These are phyloP conservation scores for Sextonia rubra DNA, from an alignment of 164 flowering plant species.

Conservation along the genomic window DNA sequence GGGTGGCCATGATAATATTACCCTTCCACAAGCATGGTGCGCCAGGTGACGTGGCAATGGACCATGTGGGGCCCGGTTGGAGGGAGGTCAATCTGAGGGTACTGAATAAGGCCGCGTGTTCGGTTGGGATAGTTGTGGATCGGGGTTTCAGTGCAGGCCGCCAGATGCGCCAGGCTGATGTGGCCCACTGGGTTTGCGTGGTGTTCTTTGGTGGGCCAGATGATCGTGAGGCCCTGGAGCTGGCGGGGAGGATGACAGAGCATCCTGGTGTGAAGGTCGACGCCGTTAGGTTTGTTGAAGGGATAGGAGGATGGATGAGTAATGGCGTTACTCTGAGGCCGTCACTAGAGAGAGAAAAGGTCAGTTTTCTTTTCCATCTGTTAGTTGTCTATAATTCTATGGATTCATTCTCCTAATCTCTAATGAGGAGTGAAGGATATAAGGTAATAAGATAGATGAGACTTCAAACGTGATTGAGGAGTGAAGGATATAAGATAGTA, in stretches of 20 bases:
- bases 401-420: too few species aligned
- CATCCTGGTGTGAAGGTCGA: slow-evolving; percentile 49
- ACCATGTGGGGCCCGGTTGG: slow-evolving; percentile 54
- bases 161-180: slow-evolving; percentile 13
- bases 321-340: slow-evolving; percentile 20
- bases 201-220: slow-evolving; percentile 79
- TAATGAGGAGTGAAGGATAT: too few species aligned
- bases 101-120: slow-evolving; percentile 48
- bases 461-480: too few species aligned
- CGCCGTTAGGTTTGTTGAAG: slow-evolving; percentile 35
- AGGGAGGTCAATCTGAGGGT: slow-evolving; percentile 56
- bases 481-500: too few species aligned
- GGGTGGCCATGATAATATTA: slow-evolving; percentile 48
- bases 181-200: slow-evolving; percentile 32
- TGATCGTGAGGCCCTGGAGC: slow-evolving; percentile 57
- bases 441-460: too few species aligned
- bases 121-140: slow-evolving; percentile 66
- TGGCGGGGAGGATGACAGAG: slow-evolving; percentile 63
- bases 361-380: neutral
- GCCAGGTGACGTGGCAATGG: slow-evolving; percentile 20
- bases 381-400: neutral
- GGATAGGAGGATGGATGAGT: slow-evolving; percentile 7
- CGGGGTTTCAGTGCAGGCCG: slow-evolving; percentile 39
- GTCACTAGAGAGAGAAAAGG: slow-evolving; percentile 18
- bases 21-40: slow-evolving; percentile 57